These are phyloP conservation scores for Lippia alba DNA, from an alignment of 305 asterid species.

Conservation along the genomic window DNA sequence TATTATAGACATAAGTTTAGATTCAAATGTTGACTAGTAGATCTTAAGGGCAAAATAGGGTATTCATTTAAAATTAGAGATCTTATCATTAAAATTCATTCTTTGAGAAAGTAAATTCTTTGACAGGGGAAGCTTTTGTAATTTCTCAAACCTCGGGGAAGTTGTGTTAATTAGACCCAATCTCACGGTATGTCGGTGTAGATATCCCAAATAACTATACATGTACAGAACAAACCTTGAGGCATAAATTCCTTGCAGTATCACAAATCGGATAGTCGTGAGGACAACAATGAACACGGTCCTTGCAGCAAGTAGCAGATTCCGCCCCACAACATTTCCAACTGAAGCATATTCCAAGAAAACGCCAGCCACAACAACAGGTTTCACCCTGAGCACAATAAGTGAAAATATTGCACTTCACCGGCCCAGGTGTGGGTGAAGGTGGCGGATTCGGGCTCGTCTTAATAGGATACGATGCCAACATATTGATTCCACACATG, in stretches of 20 bases:
- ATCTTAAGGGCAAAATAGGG: too few relatives aligned
- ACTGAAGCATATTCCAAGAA: conserved; percentile 75
- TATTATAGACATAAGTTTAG: too few relatives aligned
- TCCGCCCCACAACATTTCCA: conserved; percentile 81
- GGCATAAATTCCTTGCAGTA: conserved; percentile 53
- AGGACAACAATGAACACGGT: conserved; percentile 72
- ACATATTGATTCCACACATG: conserved; percentile 76
- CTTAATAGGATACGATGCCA: conserved; percentile 91
- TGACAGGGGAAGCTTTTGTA: too few relatives aligned
- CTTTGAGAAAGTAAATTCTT: too few relatives aligned
- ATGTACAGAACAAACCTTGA: conserved; percentile 73
- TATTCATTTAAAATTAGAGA: too few relatives aligned
- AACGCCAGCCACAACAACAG: conserved; percentile 70
- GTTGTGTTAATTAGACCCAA: too few relatives aligned
- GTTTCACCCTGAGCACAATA: conserved; percentile 74
- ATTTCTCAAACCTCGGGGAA: too few relatives aligned
- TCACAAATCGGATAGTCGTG: conserved; percentile 87
- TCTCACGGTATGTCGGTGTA: not conserved
- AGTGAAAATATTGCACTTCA: conserved; percentile 60
- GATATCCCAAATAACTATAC: too few relatives aligned
- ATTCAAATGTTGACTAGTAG: too few relatives aligned
- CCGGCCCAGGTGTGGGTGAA: conserved; percentile 71
- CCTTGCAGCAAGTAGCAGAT: conserved; percentile 81
- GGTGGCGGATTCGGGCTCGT: conserved; percentile 87
- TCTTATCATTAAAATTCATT: too few relatives aligned